phyloP scores from a whole-genome alignment of 306 rosid species.

The Quercus wislizeni region DNA sequence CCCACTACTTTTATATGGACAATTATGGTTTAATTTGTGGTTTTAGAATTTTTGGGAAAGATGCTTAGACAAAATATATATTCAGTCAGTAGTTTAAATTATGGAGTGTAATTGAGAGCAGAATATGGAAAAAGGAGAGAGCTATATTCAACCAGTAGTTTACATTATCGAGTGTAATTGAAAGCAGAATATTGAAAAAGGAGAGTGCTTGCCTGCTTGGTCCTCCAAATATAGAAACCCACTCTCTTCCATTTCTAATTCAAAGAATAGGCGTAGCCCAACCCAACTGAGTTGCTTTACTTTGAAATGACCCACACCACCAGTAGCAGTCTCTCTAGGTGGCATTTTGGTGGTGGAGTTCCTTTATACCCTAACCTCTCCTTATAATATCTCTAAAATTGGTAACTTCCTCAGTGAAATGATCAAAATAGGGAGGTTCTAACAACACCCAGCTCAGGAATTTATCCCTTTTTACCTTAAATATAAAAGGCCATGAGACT shows the following conservation, averaged over 20 bases:
- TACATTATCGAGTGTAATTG: background rate
- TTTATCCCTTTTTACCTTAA: slow-evolving; percentile 28
- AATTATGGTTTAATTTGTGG: too few relatives aligned
- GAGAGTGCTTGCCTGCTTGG: background rate
- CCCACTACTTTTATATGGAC: rapidly evolving
- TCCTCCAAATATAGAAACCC: slow-evolving; percentile 17
- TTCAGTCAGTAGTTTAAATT: background rate
- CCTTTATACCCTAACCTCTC: slow-evolving; percentile 39
- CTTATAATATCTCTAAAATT: slow-evolving; percentile 8
- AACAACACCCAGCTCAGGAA: slow-evolving; percentile 16
- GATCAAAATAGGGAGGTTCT: slow-evolving; percentile 34
- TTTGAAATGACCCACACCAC: slow-evolving; percentile 41
- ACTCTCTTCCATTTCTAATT: slow-evolving; percentile 10
- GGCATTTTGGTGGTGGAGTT: slow-evolving; percentile 31
- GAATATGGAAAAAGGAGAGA: slow-evolving; percentile 2
- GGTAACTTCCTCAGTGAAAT: slow-evolving; percentile 14
- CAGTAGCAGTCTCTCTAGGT: slow-evolving; percentile 19
- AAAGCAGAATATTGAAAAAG: background rate
- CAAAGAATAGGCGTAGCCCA: slow-evolving; percentile 7
- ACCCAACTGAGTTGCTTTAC: slow-evolving; percentile 29
- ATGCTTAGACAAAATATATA: too few relatives aligned
- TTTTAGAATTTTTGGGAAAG: too few relatives aligned
- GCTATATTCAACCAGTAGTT: background rate
- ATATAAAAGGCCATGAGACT: slow-evolving; percentile 16
- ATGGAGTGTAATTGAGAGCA: background rate